Evolutionary conservation across 1,139 yeast species (phyloP).

Genomic region (Scheffersomyces insectosa): DNA sequence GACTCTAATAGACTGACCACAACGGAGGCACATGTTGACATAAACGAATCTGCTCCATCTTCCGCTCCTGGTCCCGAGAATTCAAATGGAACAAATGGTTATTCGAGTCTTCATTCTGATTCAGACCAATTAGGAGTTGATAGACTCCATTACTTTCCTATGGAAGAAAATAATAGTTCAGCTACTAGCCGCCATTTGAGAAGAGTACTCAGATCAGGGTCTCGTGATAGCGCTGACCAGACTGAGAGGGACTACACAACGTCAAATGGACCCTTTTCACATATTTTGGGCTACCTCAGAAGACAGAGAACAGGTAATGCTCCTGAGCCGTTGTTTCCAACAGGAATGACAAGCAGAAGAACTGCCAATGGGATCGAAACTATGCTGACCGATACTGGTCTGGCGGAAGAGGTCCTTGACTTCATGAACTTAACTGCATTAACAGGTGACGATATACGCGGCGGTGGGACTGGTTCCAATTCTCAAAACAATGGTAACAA

Average conservation of each 20-base stretch:
- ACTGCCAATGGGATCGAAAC: constrained; percentile 51
- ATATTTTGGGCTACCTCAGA: constrained; percentile 24
- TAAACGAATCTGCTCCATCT: constrained; percentile 1
- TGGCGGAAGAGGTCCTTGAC: constrained; percentile 17
- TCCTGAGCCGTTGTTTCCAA: constrained; percentile 37
- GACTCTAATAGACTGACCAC: not conserved
- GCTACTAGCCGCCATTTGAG: constrained; percentile 6
- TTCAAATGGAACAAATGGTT: no score
- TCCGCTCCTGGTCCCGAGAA: not conserved
- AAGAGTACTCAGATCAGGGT: constrained; percentile 13
- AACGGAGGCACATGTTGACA: not conserved
- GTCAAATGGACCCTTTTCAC: constrained; percentile 20
- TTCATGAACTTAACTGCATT: constrained; percentile 21
- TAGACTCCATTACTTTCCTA: constrained; percentile 3
- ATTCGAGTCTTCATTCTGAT: no score
- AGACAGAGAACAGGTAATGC: constrained; percentile 9
- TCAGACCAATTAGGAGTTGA: not conserved
- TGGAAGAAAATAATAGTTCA: not conserved
- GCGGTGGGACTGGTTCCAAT: no score
- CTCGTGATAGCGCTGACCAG: constrained; percentile 5
- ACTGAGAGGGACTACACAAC: constrained; percentile 6
- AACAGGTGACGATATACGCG: no score
- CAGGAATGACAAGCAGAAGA: constrained; percentile 55
- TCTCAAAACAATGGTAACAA: no score
- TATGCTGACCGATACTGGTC: constrained; percentile 7